These are phyloP conservation scores for Choanephora cucurbitarum DNA, from an alignment of 371 early-diverging fungal species.

Conservation along the genomic window DNA sequence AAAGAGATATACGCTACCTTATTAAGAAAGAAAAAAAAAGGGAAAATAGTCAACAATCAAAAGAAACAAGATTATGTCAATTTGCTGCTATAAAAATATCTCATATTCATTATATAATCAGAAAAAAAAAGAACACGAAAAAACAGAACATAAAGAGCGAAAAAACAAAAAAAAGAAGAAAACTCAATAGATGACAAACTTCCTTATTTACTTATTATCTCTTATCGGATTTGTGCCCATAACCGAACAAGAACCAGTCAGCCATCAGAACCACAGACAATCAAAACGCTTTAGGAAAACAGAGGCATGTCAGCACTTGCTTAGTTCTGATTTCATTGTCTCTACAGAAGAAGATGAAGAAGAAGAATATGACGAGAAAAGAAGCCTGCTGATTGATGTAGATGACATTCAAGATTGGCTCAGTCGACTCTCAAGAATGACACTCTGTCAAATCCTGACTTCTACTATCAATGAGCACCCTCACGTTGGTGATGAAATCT, in stretches of 20 bases:
- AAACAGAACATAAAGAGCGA: background rate
- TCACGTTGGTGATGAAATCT: conserved; percentile 23
- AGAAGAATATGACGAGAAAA: conserved; percentile 3
- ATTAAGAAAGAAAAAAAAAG: background rate
- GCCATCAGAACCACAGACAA: conserved; percentile 6
- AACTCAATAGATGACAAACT: conserved; percentile 15
- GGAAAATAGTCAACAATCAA: conserved; percentile 3
- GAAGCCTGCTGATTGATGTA: background rate
- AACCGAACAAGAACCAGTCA: conserved; percentile 6
- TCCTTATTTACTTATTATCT: conserved; percentile 24
- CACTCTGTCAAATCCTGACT: conserved; percentile 35
- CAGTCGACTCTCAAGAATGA: conserved; percentile 30
- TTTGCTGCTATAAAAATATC: conserved; percentile 20
- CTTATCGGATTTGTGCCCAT: conserved; percentile 28
- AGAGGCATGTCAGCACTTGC: conserved; percentile 22
- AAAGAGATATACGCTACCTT: too few relatives aligned
- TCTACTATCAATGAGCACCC: conserved; percentile 27
- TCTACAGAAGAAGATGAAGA: conserved; percentile 9
- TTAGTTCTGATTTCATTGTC: conserved; percentile 19
- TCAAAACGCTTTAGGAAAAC: conserved; percentile 1
- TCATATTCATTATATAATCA: conserved; percentile 10
- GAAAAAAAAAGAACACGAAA: conserved; percentile 16
- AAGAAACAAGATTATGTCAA: conserved; percentile 19
- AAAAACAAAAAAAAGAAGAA: too few relatives aligned
- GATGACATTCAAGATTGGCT: conserved; percentile 26